Base-by-base conservation (phyloP, 2,329 filamentous ascomycete species). In the Botrytis elliptica region DNA sequence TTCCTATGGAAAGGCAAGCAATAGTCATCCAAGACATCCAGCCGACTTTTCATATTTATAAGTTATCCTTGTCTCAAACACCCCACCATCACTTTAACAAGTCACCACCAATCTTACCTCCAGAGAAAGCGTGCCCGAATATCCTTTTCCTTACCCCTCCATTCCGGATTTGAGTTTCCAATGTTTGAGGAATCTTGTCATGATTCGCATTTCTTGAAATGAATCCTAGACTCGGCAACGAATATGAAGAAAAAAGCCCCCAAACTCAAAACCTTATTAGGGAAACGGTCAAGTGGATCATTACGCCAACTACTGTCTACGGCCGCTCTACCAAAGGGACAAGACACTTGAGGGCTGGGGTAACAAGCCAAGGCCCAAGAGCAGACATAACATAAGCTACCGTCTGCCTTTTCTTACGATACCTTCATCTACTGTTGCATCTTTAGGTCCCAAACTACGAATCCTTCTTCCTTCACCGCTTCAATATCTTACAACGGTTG, bases 381-480 rank as follows among this genome's bases (percentile, higher is more conserved):
- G 36, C 66, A 49, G 14, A 52, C 33, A 29, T 18, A 55, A 38
- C 33, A 68, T 52, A 70, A 55, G 38, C 52, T 59, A 36, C 46
- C 55, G 44, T 42, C 29, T 40, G n/a, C 16, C n/a, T 40, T 52
- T 60, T 72, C 49, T 59, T 65, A 57, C 49, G 49, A 59, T 65
- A 59, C 12, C 70, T 72, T 72, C 70, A 55, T 66, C 44, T 46
- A 38, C n/a, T 3, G 29, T 71, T 59, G 46, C 42, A 22, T 68
- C 70, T 40, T 57, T 72, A 46, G 68, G 55, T 68, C 36, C 49
- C 18, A 68, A 22, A 42, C 36, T 68, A 42, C 65, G 49, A 68
- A 68, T 68, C 55, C 70, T 68, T 68, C 55, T 22, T 46, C 49
- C 62, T 40, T 72, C 70, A 72, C 70, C 70, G 70, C 70, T 68